Evolutionary conservation across 2,329 filamentous ascomycete species (phyloP).

Genomic region (Parafenestella ontariensis): DNA sequence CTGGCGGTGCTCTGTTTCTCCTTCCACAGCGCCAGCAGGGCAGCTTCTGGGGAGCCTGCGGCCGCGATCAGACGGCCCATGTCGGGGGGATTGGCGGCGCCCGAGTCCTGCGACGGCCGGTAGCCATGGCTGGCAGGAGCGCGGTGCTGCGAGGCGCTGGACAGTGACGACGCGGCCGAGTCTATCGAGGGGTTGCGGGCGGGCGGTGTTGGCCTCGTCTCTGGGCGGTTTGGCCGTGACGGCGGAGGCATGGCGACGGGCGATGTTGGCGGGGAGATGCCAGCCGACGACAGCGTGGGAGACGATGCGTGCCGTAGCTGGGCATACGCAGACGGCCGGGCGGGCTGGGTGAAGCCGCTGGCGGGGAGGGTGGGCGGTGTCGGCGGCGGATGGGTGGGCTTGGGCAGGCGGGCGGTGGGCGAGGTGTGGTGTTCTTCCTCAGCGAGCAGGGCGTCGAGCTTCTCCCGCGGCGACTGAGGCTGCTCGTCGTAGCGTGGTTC

Average conservation of each 20-base stretch:
- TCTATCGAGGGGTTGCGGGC: constrained; percentile 89
- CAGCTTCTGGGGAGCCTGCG: constrained; percentile 86
- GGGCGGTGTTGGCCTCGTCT: constrained; percentile 37
- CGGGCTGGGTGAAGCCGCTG: constrained; percentile 22
- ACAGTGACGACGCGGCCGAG: constrained; percentile 77
- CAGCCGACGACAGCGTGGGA: constrained; percentile 39
- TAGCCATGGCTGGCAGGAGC: constrained; percentile 63
- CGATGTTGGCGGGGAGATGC: constrained; percentile 44
- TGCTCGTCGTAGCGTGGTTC: constrained; percentile 45
- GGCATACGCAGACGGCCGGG: constrained; percentile 40
- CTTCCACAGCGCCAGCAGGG: constrained; percentile 85
- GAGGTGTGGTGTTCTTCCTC: constrained; percentile 33
- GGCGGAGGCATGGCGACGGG: constrained; percentile 46
- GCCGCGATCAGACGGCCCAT: constrained; percentile 80
- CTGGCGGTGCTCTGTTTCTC: constrained; percentile 89
- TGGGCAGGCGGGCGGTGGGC: constrained; percentile 21
- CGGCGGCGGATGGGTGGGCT: constrained; percentile 15
- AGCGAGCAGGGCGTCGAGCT: constrained; percentile 49
- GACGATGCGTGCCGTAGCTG: constrained; percentile 46
- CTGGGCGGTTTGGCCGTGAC: constrained; percentile 45
- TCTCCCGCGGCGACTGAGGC: constrained; percentile 49
- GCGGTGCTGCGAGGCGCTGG: constrained; percentile 57
- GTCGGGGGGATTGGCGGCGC: constrained; percentile 69
- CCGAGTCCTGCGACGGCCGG: constrained; percentile 62
- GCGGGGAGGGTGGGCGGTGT: constrained; percentile 15